Evolutionary conservation across 2,329 filamentous ascomycete genomes (phyloP).

Genomic region (Sphaerulina musiva): DNA sequence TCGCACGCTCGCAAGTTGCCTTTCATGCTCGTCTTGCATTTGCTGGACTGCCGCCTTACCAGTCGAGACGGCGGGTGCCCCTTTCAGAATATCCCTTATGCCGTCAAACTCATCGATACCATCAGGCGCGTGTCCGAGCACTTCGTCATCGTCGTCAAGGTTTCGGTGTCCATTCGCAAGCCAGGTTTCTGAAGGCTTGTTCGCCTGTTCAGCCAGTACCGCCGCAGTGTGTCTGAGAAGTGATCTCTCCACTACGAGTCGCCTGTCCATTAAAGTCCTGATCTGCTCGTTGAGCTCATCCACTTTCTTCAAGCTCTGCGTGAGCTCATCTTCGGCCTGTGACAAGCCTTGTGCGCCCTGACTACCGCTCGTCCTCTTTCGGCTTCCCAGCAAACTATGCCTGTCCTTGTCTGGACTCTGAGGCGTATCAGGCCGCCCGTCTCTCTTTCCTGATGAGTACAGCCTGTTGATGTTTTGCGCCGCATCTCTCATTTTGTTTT

Average conservation of each 20-base stretch:
- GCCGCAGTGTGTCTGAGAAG: slow-evolving; percentile 87
- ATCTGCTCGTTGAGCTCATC: slow-evolving; percentile 78
- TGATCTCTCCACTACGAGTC: slow-evolving; percentile 66
- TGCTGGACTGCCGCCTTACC: slow-evolving; percentile 13
- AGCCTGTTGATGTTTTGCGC: slow-evolving; percentile 78
- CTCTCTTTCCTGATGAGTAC: slow-evolving; percentile 52
- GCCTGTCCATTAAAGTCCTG: slow-evolving; percentile 68
- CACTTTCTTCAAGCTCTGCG: slow-evolving; percentile 69
- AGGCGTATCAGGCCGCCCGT: slow-evolving; percentile 38
- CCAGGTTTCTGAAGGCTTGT: slow-evolving; percentile 11
- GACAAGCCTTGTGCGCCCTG: slow-evolving; percentile 41
- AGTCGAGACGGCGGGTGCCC: slow-evolving; percentile 20
- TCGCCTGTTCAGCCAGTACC: slow-evolving; percentile 71
- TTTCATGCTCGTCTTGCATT: slow-evolving; percentile 13
- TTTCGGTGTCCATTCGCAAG: slow-evolving; percentile 16
- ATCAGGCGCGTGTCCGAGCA: slow-evolving; percentile 21
- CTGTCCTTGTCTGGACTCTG: slow-evolving; percentile 48
- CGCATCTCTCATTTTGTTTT: slow-evolving; percentile 91
- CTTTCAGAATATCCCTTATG: slow-evolving; percentile 31
- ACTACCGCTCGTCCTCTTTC: slow-evolving; percentile 31
- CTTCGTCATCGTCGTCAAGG: slow-evolving; percentile 21
- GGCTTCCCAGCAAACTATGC: slow-evolving; percentile 40
- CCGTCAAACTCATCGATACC: slow-evolving; percentile 50
- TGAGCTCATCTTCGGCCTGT: slow-evolving; percentile 67
- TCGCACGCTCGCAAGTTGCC: slow-evolving; percentile 10